These are phyloP conservation scores for Xanthoconium purpureum DNA, from an alignment of 768 basidiomycete species.

Conservation along the genomic window DNA sequence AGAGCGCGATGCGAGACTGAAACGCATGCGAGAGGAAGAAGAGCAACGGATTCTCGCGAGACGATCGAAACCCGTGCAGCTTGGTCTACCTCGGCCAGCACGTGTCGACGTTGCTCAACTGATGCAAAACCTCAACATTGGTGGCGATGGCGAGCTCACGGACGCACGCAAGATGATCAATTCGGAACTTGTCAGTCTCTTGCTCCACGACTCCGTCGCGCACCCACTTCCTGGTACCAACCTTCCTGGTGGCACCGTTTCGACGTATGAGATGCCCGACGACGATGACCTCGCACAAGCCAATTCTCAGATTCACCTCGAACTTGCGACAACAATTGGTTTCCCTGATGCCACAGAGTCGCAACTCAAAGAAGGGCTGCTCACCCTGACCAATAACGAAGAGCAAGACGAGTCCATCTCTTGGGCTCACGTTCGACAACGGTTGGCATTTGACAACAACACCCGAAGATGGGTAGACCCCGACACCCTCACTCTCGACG, in stretches of 20 bases:
- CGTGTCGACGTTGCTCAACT: slow-evolving; percentile 72
- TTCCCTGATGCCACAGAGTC: slow-evolving; percentile 80
- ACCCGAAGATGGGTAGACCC: slow-evolving; percentile 67
- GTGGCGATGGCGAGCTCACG: slow-evolving; percentile 44
- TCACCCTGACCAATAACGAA: slow-evolving; percentile 60
- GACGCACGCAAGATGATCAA: slow-evolving; percentile 67
- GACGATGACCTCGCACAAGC: slow-evolving; percentile 75
- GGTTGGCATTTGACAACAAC: slow-evolving; percentile 60
- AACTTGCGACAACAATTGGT: slow-evolving; percentile 77
- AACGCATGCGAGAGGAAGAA: slow-evolving; percentile 67
- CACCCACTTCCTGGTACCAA: slow-evolving; percentile 88
- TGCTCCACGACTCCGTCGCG: slow-evolving; percentile 84
- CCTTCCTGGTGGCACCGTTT: slow-evolving; percentile 66
- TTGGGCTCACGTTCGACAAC: slow-evolving; percentile 67
- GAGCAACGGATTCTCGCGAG: slow-evolving; percentile 77
- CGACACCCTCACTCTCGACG: slow-evolving; percentile 50
- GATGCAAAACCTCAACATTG: slow-evolving; percentile 54
- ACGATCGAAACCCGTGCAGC: slow-evolving; percentile 77
- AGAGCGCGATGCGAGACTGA: slow-evolving; percentile 78
- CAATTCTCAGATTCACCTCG: slow-evolving; percentile 67
- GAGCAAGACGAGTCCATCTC: slow-evolving; percentile 56
- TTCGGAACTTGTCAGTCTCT: slow-evolving; percentile 69
- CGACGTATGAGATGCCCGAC: slow-evolving; percentile 68
- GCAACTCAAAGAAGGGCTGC: slow-evolving; percentile 75
- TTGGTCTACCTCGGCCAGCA: slow-evolving; percentile 79